phyloP scores from a whole-genome alignment of 2,329 filamentous ascomycete species.

The Fusarium scirpi region DNA sequence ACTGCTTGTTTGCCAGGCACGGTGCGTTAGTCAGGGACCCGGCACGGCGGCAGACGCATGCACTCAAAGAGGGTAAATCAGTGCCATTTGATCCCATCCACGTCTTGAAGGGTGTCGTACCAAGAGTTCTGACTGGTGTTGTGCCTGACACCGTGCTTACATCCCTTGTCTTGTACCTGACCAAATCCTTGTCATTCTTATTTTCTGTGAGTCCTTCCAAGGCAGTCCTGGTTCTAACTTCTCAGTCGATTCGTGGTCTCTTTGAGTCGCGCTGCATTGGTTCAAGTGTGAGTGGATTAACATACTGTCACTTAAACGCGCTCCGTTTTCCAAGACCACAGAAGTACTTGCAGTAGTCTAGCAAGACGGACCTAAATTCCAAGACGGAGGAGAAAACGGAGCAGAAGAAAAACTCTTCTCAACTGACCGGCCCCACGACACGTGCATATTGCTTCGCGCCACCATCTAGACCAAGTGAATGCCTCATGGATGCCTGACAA shows the following conservation, averaged over 20 bases:
- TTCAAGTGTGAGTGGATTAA: constrained; percentile 33
- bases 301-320: constrained; percentile 1
- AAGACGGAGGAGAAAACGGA: constrained; percentile 30
- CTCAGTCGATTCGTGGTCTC: constrained; percentile 12
- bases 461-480: constrained; percentile 11
- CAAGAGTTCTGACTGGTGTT: constrained; percentile 33
- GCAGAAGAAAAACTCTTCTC: constrained; percentile 41
- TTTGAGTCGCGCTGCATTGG: constrained; percentile 10
- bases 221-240: background rate
- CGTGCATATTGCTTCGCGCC: constrained; percentile 30
- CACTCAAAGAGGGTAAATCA: constrained; percentile 40
- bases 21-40: constrained; percentile 48
- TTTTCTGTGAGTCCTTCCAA: constrained; percentile 5
- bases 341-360: background rate
- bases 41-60: constrained; percentile 40
- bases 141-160: constrained; percentile 30
- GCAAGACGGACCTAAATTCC: background rate
- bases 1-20: constrained; percentile 40
- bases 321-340: constrained; percentile 23
- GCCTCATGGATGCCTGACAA: constrained; percentile 29
- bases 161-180: constrained; percentile 37
- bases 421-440: constrained; percentile 11
- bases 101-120: constrained; percentile 24
- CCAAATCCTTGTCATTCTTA: constrained; percentile 13
- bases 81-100: constrained; percentile 3